phyloP scores from a whole-genome alignment of 768 basidiomycete genomes.

The Hygrocybe punicea region DNA sequence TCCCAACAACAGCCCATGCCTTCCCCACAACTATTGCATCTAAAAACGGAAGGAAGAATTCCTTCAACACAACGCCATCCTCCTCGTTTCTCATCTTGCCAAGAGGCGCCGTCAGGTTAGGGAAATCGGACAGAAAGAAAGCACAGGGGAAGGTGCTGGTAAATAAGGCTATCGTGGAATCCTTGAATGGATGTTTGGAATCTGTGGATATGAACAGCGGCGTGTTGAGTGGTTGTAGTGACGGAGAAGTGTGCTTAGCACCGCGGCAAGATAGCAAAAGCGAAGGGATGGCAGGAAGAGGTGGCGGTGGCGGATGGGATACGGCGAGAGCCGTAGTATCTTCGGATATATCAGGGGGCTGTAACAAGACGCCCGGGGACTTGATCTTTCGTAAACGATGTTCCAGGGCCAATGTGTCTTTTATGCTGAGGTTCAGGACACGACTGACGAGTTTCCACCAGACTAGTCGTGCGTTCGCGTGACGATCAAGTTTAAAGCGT shows the following conservation, averaged over 20 bases:
- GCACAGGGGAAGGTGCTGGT: slow-evolving; percentile 59
- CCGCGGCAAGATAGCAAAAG: slow-evolving; percentile 39
- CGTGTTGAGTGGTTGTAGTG: slow-evolving; percentile 43
- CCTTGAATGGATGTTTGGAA: slow-evolving; percentile 34
- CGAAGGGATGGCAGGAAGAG: not conserved
- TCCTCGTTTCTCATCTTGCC: slow-evolving; percentile 39
- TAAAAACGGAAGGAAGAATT: slow-evolving; percentile 57
- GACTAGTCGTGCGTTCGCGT: slow-evolving; percentile 41
- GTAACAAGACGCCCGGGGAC: not conserved
- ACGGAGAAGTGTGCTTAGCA: slow-evolving; percentile 31
- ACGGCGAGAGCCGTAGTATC: slow-evolving; percentile 23
- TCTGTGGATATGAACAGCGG: slow-evolving; percentile 71
- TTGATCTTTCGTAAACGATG: slow-evolving; percentile 9
- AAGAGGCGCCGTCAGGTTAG: slow-evolving; percentile 27
- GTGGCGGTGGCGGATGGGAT: slow-evolving; percentile 20
- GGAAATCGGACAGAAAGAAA: slow-evolving; percentile 56
- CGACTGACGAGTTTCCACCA: slow-evolving; percentile 59
- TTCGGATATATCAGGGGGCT: slow-evolving; percentile 17
- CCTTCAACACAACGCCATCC: slow-evolving; percentile 47
- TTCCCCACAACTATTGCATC: slow-evolving; percentile 68
- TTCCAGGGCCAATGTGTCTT: slow-evolving; percentile 36
- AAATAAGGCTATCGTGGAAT: slow-evolving; percentile 47
- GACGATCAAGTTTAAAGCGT: slow-evolving; percentile 45
- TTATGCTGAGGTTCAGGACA: slow-evolving; percentile 41
- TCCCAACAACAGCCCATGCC: slow-evolving; percentile 60